Evolutionary conservation across 2,329 filamentous ascomycete genomes (phyloP), one percentile per base, ranked within the genome.

Genomic region (Coccinonectria pachysandricola): DNA sequence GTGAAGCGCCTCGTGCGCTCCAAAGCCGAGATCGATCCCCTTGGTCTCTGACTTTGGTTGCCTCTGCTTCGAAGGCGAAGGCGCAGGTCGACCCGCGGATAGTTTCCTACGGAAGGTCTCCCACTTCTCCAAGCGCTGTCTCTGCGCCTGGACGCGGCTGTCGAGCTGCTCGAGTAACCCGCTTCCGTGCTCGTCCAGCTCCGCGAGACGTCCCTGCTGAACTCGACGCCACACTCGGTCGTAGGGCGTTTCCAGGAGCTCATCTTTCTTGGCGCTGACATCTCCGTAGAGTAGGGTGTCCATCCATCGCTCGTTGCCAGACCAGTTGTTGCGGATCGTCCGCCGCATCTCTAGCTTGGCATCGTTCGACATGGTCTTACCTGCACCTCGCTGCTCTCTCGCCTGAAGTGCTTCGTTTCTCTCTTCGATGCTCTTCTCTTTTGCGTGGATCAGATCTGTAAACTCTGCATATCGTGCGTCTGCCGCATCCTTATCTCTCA

Each of bases 221-320:
- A 84, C 70, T 22, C 71, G 65, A 5, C 65, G 56, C 82, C 81
- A 92, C 1, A 91, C 70, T 7, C 72, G 62, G 15, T 81, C 70
- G 36, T 87, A 91, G 0, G 72, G 62, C 18, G 66, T 65, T 3
- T 67, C 66, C 9, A 93, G 50, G n/a, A 91, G 59, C 0, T 63
- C 67, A 34, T 81, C 79, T 16, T 62, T 68, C 14, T 60, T 60
- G 3, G 62, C 55, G 6, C 59, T 60, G 12, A 62, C 60, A 23
- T 83, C 77, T 2, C 82, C 82, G 26, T 77, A 64, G 0, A 91
- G 50, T 12, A 94, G 57, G 3, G 72, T 64, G 24, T 83, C 69
- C 42, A 83, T 67, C 78, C 85, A 88, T 30, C 72, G 68, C 32
- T 78, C 71, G 43, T 78, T 74, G 2, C 84, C 86, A 9, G 81